Conservation (phyloP, 305 asterid species). For the Rubia tinctorum region DNA sequence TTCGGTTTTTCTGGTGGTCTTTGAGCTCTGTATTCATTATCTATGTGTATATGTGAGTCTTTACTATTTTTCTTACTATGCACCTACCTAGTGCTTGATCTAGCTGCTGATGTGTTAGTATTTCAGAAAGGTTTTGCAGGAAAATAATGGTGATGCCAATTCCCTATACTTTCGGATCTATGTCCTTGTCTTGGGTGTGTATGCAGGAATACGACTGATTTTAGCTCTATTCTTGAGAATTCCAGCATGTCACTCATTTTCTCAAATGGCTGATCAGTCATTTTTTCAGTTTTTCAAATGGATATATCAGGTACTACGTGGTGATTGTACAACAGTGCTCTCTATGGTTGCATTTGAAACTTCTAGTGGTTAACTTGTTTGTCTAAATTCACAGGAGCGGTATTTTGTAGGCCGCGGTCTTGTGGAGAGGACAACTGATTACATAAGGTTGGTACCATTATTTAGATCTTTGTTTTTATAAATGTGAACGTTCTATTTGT, state of each 20-base stretch:
- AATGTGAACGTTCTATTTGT: neutral
- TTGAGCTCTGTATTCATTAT: constrained; percentile 66
- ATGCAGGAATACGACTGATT: constrained; percentile 76
- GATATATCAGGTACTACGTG: constrained; percentile 82
- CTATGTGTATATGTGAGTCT: constrained; percentile 80
- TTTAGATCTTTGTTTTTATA: neutral
- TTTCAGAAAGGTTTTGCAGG: constrained; percentile 78
- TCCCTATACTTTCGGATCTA: constrained; percentile 89
- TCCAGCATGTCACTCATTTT: constrained; percentile 80
- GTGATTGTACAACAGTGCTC: neutral
- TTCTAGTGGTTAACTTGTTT: constrained; percentile 14
- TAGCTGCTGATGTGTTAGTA: constrained; percentile 26
- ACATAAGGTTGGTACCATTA: constrained; percentile 57
- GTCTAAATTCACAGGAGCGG: constrained; percentile 69
- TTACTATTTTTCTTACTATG: constrained; percentile 6
- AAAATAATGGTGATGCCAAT: constrained; percentile 54
- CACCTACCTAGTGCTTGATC: constrained; percentile 5
- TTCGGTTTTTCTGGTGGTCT: constrained; percentile 91
- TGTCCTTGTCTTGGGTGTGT: constrained; percentile 86
- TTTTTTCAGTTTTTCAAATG: constrained; percentile 98
- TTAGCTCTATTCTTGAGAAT: constrained; percentile 74
- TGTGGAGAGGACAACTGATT: constrained; percentile 84
- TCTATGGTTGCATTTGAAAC: constrained; percentile 3
- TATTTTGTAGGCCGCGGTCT: constrained; percentile 99
- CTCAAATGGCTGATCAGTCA: constrained; percentile 87